Evolutionary conservation across 441 rosid species (phyloP).

Genomic region (Daphne laureola): DNA sequence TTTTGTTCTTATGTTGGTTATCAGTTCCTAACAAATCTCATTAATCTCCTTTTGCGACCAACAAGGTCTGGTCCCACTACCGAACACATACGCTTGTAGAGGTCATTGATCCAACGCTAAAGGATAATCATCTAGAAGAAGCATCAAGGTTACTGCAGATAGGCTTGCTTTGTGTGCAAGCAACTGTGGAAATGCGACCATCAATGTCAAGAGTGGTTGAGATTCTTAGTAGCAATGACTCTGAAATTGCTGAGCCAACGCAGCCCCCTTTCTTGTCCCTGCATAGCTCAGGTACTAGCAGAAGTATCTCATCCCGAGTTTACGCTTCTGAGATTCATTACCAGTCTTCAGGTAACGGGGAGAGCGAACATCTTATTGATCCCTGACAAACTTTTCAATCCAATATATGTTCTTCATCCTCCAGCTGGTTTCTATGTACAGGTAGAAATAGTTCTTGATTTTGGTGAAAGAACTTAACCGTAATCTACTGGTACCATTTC

Average conservation of each 20-base stretch:
- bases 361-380: slow-evolving; percentile 33
- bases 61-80: slow-evolving; percentile 56
- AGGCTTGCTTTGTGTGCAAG: slow-evolving; percentile 77
- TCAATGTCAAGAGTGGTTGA: slow-evolving; percentile 63
- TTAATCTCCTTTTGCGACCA: not conserved
- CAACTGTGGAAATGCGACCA: slow-evolving; percentile 74
- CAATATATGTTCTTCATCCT: too few relatives aligned
- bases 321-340: slow-evolving; percentile 26
- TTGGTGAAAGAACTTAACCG: too few relatives aligned
- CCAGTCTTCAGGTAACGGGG: slow-evolving; percentile 35
- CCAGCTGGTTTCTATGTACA: too few relatives aligned
- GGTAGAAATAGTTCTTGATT: too few relatives aligned
- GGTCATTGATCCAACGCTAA: slow-evolving; percentile 56
- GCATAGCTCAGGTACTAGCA: slow-evolving; percentile 22
- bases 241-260: slow-evolving; percentile 47
- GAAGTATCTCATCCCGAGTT: slow-evolving; percentile 5
- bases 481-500: too few relatives aligned
- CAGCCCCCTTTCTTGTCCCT: slow-evolving; percentile 75
- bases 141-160: slow-evolving; percentile 47
- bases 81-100: slow-evolving; percentile 33
- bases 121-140: slow-evolving; percentile 32
- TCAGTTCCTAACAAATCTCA: slow-evolving; percentile 1
- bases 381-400: slow-evolving; percentile 31
- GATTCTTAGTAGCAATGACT: slow-evolving; percentile 40
- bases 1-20: not conserved